Conservation (phyloP, 805 yeast genomes). For the Candida jianshihensis region DNA sequence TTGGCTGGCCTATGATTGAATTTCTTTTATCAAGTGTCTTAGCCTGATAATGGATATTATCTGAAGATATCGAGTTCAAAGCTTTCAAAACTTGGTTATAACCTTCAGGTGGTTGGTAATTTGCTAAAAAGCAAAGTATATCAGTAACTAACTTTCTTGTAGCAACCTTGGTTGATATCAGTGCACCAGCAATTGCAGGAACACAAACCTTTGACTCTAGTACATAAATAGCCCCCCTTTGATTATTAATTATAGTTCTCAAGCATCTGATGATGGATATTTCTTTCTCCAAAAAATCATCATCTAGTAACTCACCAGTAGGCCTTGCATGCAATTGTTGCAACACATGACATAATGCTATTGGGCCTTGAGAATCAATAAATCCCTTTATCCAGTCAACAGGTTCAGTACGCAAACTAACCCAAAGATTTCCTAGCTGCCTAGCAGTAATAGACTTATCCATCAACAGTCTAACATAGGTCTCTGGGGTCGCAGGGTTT, state of each 20-base stretch:
- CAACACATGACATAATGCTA: conserved; percentile 63
- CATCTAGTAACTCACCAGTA: conserved; percentile 23
- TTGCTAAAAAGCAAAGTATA: conserved; percentile 51
- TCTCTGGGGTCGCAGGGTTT: conserved; percentile 46
- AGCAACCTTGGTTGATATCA: conserved; percentile 65
- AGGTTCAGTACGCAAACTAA: conserved; percentile 86
- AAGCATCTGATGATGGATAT: conserved; percentile 70
- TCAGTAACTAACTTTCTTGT: conserved; percentile 81
- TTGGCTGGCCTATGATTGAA: conserved; percentile 17
- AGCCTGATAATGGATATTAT: conserved; percentile 24
- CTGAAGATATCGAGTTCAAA: conserved; percentile 21
- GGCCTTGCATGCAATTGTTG: conserved; percentile 37
- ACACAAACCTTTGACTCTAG: conserved; percentile 38
- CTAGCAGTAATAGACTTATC: conserved; percentile 60
- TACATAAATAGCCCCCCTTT: conserved; percentile 54
- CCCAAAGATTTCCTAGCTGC: conserved; percentile 81
- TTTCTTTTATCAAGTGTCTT: conserved; percentile 29
- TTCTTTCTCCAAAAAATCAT: conserved; percentile 59
- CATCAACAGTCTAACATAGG: conserved; percentile 67
- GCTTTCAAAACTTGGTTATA: conserved; percentile 48
- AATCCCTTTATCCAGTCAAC: conserved; percentile 75
- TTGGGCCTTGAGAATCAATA: conserved; percentile 74
- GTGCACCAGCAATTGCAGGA: conserved; percentile 61
- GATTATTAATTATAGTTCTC: conserved; percentile 61
- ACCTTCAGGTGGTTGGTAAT: conserved; percentile 37